Base-by-base conservation (phyloP, 2,329 filamentous ascomycete species). In the Diaporthe vexans region DNA sequence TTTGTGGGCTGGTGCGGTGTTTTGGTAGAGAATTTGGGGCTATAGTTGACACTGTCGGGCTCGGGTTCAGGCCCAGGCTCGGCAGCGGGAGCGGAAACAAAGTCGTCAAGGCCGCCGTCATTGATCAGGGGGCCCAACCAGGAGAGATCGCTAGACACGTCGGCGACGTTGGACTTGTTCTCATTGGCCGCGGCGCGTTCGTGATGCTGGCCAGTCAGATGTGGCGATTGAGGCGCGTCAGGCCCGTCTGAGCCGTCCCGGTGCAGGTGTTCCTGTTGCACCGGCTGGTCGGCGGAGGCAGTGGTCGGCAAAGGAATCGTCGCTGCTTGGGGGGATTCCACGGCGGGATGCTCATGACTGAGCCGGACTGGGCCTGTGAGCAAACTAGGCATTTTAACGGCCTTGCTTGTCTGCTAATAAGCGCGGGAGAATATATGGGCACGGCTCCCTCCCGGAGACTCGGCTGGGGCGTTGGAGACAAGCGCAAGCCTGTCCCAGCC, bases 121-220 rank as follows among this genome's bases (percentile, higher is more conserved):
- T 79, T 78, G 75, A 80, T 77, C 40, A 75, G 67, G 75, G 80
- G 80, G 48, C 79, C 79, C 74, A 86, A 83, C 76, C 82, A 83
- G 75, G 81, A 80, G 77, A 85, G 79, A 77, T 86, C 83, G 79
- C 78, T 81, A 72, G 84, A 81, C 65, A 86, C 79, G 77, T 87
- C 84, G 76, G 84, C 80, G 79, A 86, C 85, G 76, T 81, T 83
- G 76, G 86, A 40, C 24, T 19, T 51, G 76, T 79, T 81, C 75
- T 59, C 65, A 68, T 73, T 73, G 70, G 70, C 70, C 57, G 58
- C 35, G 46, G 59, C 70, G 70, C 70, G 70, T 24, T 63, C n/a
- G 46, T 54, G 57, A 35, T 56, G 57, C 70, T 24, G 70, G 57
- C 70, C 70, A 72, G 70, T 72, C 43, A 72, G 48, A 46, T 56